These are phyloP conservation scores for Peronospora tabacina DNA, from an alignment of 352 stramenopile species.

Conservation along the genomic window DNA sequence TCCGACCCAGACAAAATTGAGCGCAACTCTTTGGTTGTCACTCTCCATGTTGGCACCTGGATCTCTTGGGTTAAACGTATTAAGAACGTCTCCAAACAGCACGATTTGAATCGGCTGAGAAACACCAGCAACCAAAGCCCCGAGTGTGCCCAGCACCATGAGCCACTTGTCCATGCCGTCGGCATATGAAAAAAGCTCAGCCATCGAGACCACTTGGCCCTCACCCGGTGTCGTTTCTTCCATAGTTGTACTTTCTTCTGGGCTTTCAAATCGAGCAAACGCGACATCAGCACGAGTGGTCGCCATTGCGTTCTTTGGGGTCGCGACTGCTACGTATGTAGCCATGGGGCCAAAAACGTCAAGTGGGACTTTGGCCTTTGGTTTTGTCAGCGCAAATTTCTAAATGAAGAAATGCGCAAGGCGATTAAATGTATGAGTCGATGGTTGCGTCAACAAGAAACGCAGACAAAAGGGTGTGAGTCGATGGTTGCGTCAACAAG, in stretches of 20 bases:
- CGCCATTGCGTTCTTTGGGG: constrained; percentile 12
- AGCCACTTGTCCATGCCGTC: constrained; percentile 47
- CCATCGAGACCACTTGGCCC: constrained; percentile 38
- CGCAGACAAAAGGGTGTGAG: too few species aligned
- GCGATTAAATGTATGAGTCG: too few species aligned
- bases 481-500: neutral
- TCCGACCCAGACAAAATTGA: constrained; percentile 53
- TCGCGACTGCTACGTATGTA: constrained; percentile 17
- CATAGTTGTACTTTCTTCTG: constrained; percentile 6
- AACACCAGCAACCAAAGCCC: constrained; percentile 35
- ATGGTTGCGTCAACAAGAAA: neutral
- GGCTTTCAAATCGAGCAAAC: constrained; percentile 21
- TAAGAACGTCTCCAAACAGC: constrained; percentile 63
- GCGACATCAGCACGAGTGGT: constrained; percentile 23
- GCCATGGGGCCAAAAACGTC: too few species aligned
- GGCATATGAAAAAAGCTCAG: constrained; percentile 47
- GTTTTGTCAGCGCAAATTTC: neutral
- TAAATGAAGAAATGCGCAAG: neutral
- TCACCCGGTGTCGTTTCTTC: constrained; percentile 10
- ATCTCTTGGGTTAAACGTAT: constrained; percentile 53
- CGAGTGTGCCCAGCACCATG: constrained; percentile 45
- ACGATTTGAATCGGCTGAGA: constrained; percentile 62
- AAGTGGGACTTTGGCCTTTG: too few species aligned
- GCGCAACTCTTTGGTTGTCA: constrained; percentile 31
- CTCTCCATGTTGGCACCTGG: constrained; percentile 18